Conservation (phyloP, 306 rosid genomes). For the Begonia peltatifolia region DNA sequence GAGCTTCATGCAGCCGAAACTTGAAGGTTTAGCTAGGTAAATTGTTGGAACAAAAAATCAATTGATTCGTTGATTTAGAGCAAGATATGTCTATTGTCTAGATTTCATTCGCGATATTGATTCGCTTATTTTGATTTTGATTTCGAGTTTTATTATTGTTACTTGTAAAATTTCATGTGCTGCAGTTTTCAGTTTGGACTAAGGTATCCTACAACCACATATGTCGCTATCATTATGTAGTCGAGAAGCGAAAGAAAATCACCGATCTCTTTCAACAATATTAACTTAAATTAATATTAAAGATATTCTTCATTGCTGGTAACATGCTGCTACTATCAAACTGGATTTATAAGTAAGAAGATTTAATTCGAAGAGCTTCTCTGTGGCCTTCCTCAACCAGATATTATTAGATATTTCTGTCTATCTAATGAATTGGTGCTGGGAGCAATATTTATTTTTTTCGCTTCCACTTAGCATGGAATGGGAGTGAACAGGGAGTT, state of each 20-base stretch:
- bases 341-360: too few species aligned
- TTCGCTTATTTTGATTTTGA: background rate
- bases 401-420: too few species aligned
- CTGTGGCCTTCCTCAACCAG: too few species aligned
- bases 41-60: background rate
- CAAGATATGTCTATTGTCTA: background rate
- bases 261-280: background rate
- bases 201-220: slow-evolving; percentile 9
- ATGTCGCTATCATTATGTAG: slow-evolving; percentile 38
- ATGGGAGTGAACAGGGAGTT: too few species aligned
- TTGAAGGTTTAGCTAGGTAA: slow-evolving; percentile 83
- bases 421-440: too few species aligned
- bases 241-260: slow-evolving; percentile 22
- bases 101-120: slow-evolving; percentile 1
- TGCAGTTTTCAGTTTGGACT: background rate
- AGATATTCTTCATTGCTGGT: too few species aligned
- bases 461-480: too few species aligned
- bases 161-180: background rate
- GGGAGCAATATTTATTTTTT: too few species aligned
- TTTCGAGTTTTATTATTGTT: background rate
- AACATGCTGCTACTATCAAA: too few species aligned
- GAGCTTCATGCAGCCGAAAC: slow-evolving; percentile 90
- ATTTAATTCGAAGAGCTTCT: too few species aligned
- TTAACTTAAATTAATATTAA: too few species aligned
- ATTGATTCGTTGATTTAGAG: background rate